phyloP scores from a whole-genome alignment of 2,329 filamentous ascomycete species.

The Gaeumannomyces sp. region DNA sequence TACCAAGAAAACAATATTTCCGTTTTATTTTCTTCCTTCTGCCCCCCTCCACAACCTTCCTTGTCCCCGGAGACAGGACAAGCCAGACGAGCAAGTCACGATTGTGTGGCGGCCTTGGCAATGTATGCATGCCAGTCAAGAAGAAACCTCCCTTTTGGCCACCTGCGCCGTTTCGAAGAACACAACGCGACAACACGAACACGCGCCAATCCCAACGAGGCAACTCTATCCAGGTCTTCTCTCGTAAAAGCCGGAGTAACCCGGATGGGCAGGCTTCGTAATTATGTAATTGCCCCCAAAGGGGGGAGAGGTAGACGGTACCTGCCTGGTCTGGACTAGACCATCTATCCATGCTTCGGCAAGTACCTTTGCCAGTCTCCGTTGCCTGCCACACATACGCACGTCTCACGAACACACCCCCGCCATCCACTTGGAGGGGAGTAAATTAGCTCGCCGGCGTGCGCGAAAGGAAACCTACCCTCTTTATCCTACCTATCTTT shows the following conservation, averaged over 20 bases:
- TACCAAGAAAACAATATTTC: not conserved
- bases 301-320: not conserved
- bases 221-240: not conserved
- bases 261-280: not conserved
- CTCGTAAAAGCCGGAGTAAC: not conserved
- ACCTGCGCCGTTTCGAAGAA: not conserved
- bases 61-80: too few relatives aligned
- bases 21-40: slow-evolving; percentile 1
- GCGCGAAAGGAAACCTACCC: too few relatives aligned
- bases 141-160: too few relatives aligned
- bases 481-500: not conserved
- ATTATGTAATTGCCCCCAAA: not conserved
- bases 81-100: not conserved
- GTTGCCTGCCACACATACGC: too few relatives aligned
- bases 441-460: too few relatives aligned
- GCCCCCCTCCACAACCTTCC: too few relatives aligned
- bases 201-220: not conserved
- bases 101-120: not conserved
- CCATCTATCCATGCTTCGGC: too few relatives aligned
- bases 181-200: not conserved
- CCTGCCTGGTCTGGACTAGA: not conserved
- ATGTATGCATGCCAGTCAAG: not conserved
- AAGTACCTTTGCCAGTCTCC: too few relatives aligned
- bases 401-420: too few relatives aligned
- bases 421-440: too few relatives aligned